A percentile compares a stretch with the other conserved stretches of the same genome.
Evolutionary conservation across 2,329 filamentous ascomycete genomes (phyloP).

Genomic region (Madurella fahalii): DNA sequence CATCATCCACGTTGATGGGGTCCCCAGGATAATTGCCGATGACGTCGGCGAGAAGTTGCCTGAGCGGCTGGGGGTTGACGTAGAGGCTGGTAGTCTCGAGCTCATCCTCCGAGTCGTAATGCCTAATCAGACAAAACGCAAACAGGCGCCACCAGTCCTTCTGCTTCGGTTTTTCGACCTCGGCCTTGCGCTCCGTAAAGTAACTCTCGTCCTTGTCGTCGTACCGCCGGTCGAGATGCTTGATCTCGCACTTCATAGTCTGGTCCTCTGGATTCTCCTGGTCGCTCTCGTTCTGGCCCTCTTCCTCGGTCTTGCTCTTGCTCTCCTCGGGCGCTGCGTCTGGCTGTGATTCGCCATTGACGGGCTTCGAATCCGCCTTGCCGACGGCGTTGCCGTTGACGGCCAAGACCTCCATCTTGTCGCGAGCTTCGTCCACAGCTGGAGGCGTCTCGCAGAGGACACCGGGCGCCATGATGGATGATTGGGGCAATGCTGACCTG

Average conservation of each 20-base stretch:
- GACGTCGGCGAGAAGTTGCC: conserved; percentile 28
- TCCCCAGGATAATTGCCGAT: conserved; percentile 28
- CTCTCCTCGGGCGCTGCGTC: not conserved
- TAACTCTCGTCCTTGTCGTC: conserved; percentile 28
- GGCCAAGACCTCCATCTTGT: not conserved
- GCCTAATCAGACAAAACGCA: conserved; percentile 30
- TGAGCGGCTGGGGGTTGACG: conserved; percentile 30
- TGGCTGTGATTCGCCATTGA: not conserved
- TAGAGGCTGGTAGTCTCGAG: conserved; percentile 26
- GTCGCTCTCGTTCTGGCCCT: conserved; percentile 2
- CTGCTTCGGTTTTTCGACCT: conserved; percentile 20
- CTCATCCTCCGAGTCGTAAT: conserved; percentile 22
- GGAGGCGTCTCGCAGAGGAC: not conserved
- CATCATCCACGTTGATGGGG: conserved; percentile 28
- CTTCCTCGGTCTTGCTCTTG: not conserved
- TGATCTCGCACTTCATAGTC: conserved; percentile 31
- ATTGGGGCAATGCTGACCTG: not conserved
- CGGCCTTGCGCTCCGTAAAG: conserved; percentile 26
- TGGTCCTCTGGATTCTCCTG: conserved; percentile 21
- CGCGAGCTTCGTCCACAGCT: not conserved
- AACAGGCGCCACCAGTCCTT: conserved; percentile 31
- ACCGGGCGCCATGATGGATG: conserved; percentile 9
- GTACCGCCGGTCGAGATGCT: conserved; percentile 27
- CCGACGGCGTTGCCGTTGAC: conserved; percentile 1
- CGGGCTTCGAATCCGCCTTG: not conserved